Conservation (phyloP, 805 yeast species). For the Hanseniaspora guilliermondii region DNA sequence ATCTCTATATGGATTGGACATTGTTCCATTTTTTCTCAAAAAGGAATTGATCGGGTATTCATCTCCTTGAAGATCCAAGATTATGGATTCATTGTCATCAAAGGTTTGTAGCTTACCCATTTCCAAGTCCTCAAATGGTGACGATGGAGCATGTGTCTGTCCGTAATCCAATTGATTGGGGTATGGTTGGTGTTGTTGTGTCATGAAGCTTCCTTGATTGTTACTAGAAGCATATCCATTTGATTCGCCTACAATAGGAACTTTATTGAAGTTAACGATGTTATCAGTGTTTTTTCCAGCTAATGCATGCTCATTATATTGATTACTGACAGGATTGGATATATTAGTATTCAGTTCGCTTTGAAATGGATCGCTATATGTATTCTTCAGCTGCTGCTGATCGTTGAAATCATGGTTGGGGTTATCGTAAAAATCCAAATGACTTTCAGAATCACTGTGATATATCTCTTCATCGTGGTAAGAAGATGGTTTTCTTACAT, state of each 20-base stretch:
- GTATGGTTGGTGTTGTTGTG: neutral
- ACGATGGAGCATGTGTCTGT: conserved; percentile 9
- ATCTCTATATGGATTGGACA: conserved; percentile 27
- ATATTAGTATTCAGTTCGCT: neutral
- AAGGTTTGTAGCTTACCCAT: neutral
- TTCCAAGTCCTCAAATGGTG: conserved; percentile 12
- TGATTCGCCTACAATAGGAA: neutral
- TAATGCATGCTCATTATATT: neutral
- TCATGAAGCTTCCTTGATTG: neutral
- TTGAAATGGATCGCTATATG: neutral
- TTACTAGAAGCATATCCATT: neutral
- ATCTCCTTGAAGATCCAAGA: conserved; percentile 26
- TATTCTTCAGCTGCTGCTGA: neutral
- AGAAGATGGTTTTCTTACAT: neutral
- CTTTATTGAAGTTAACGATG: neutral
- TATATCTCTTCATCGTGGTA: conserved; percentile 8
- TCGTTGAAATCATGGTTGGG: conserved; percentile 1
- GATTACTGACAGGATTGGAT: neutral
- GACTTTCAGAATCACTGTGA: neutral
- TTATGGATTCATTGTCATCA: conserved; percentile 1
- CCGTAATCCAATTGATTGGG: conserved; percentile 5
- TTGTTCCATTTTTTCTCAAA: conserved; percentile 26
- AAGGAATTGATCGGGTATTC: conserved; percentile 28
- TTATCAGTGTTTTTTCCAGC: neutral
- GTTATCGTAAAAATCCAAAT: conserved; percentile 7